Percentiles rank a stretch among this genome's conserved stretches.
These are phyloP conservation scores for Poa annua DNA, from an alignment of 176 grass and related monocot genomes.

Conservation along the genomic window DNA sequence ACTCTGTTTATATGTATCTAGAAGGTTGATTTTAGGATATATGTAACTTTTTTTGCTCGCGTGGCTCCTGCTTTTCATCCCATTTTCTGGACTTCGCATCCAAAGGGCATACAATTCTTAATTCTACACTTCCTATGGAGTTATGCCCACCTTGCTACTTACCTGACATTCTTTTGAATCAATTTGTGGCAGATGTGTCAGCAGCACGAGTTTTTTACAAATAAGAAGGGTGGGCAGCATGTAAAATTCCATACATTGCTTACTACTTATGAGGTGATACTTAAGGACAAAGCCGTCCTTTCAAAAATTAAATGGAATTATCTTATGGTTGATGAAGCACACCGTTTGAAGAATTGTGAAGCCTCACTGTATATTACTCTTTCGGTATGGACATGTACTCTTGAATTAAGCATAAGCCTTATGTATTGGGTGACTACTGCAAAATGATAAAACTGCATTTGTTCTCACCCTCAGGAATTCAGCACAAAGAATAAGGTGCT, in stretches of 20 bases:
- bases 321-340: constrained; percentile 99
- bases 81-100: constrained; percentile 25
- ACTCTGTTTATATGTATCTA: constrained; percentile 4
- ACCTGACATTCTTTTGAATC: neutral
- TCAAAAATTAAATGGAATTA: constrained; percentile 99
- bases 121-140: neutral
- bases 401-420: constrained; percentile 13
- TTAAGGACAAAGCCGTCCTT: constrained; percentile 93
- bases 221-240: constrained; percentile 76
- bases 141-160: constrained; percentile 6
- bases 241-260: constrained; percentile 89
- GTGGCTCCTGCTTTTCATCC: constrained; percentile 7
- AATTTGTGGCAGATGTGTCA: constrained; percentile 72
- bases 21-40: neutral
- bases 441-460: constrained; percentile 32
- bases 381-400: constrained; percentile 60
- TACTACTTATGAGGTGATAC: constrained; percentile 99
- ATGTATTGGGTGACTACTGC: neutral
- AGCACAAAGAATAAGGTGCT: constrained; percentile 99
- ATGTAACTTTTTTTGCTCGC: constrained; percentile 1
- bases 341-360: constrained; percentile 97
- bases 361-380: constrained; percentile 93
- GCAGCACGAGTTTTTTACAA: constrained; percentile 82
- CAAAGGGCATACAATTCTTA: constrained; percentile 9
- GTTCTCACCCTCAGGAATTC: constrained; percentile 68